Base-by-base conservation (phyloP, 2,329 filamentous ascomycete species). In the Pseudocercospora eumusae region DNA sequence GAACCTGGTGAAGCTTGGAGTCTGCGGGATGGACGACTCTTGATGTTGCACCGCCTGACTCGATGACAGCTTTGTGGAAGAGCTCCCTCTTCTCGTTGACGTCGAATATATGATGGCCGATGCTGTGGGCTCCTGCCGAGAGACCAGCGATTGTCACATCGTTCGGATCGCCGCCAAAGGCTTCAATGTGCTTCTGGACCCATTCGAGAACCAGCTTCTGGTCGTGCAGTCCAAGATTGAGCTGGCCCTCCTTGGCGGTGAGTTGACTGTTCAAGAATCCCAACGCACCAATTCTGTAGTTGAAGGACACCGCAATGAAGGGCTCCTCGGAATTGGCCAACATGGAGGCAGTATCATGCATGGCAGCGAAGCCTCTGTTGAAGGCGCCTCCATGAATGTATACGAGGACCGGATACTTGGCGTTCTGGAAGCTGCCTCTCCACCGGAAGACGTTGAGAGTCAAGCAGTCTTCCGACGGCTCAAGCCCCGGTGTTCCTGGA, bases 31-130 rank as follows among this genome's bases (percentile, higher is more conserved):
- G 79, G 1, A 82, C 77, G 2, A 78, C 80, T 4, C 81, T 77
- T 0, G 80, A 80, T 0, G 80, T 82, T 0, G 79, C 74, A 0
- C 77, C 76, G 2, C 81, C 79, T 2, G 78, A 81, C 67, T 82
- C 79, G 3, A 82, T 74, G 23, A 82, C 75, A 2, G 75, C 80
- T 47, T 78, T 75, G 60, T 81, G 78, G 62, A 82, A 82, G 8
- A 81, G 71, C 1, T 72, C 70, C 1, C 65, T 57, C 33, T 68
- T 62, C 21, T 77, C 72, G 21, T 78, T 73, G 42, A 77, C 71
- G 64, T 81, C 76, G 69, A 89, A 83, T 15, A 91, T 75, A 66
- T 90, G 87, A 69, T 91, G 88, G 2, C 88, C 88, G 66, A 89
- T 83, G 61, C 85, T 86, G 73, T 89, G 87, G 8, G 84, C 84